Evolutionary conservation across 2,329 filamentous ascomycete genomes (phyloP).

Genomic region (Curvularia sp.): DNA sequence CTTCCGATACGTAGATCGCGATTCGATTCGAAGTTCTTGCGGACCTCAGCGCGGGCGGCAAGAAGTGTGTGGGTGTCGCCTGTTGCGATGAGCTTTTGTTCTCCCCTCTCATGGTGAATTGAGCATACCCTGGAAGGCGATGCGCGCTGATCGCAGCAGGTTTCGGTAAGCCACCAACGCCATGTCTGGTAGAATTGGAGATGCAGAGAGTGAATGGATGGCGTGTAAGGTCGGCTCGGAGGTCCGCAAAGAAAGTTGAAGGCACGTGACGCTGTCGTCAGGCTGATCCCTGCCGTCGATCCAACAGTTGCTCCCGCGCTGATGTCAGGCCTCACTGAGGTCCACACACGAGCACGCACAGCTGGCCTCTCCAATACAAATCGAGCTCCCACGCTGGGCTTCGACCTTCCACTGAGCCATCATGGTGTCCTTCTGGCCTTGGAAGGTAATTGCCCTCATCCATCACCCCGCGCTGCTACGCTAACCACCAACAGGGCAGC

Average conservation of each 20-base stretch:
- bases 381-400: conserved; percentile 37
- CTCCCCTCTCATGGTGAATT: not conserved
- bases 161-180: conserved; percentile 80
- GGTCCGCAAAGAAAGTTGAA: conserved; percentile 30
- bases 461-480: conserved; percentile 2
- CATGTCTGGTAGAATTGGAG: conserved; percentile 49
- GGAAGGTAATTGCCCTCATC: conserved; percentile 23
- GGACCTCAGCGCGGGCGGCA: conserved; percentile 76
- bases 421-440: conserved; percentile 89
- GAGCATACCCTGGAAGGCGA: conserved; percentile 79
- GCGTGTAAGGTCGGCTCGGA: conserved; percentile 17
- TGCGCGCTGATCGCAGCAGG: conserved; percentile 77
- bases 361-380: conserved; percentile 30
- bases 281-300: conserved; percentile 32
- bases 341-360: conserved; percentile 38
- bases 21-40: conserved; percentile 74
- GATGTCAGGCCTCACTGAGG: conserved; percentile 27
- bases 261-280: conserved; percentile 20
- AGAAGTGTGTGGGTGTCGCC: conserved; percentile 73
- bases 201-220: not conserved
- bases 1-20: conserved; percentile 64
- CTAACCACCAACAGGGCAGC: conserved; percentile 64
- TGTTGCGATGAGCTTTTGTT: conserved; percentile 47
- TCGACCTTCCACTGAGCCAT: conserved; percentile 29
- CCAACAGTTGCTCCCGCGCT: conserved; percentile 27